These are phyloP conservation scores for Dendrocalamus sinicus DNA, from an alignment of 176 grass and related monocot genomes.

Conservation along the genomic window DNA sequence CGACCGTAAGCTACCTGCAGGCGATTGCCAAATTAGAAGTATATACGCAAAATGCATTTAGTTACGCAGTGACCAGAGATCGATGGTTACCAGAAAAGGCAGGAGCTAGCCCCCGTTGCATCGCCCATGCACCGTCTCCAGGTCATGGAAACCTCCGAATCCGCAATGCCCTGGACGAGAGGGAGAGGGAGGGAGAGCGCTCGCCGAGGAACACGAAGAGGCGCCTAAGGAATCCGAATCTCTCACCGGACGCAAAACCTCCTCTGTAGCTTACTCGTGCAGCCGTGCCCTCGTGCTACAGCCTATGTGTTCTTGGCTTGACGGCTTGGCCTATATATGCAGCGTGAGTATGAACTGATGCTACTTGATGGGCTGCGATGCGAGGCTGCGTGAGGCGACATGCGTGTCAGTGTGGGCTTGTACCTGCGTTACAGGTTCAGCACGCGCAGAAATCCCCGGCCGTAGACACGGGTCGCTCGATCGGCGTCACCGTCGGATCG, in stretches of 20 bases:
- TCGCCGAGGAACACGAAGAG: not conserved
- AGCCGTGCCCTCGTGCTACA: too few relatives aligned
- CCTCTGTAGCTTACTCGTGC: not conserved
- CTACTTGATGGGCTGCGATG: too few relatives aligned
- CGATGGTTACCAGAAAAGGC: not conserved
- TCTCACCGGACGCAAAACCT: not conserved
- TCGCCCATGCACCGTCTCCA: not conserved
- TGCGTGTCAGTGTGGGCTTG: too few relatives aligned
- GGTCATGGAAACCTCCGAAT: not conserved
- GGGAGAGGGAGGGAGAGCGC: not conserved
- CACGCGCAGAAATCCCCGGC: too few relatives aligned
- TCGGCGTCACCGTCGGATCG: too few relatives aligned
- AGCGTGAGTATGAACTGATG: not conserved
- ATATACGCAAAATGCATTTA: not conserved
- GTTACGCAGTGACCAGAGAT: not conserved
- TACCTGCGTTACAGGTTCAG: too few relatives aligned
- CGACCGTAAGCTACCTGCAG: not conserved
- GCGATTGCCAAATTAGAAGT: not conserved
- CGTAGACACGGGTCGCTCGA: too few relatives aligned
- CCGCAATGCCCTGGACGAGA: not conserved
- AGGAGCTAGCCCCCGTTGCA: not conserved
- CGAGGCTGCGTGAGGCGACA: not conserved
- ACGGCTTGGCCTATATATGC: not conserved
- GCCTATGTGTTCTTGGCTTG: too few relatives aligned
- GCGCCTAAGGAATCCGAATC: not conserved